Evolutionary conservation across 179 eudicot genomes (phyloP), one percentile per base, ranked within the genome.

Genomic region (Beta corolliflora): DNA sequence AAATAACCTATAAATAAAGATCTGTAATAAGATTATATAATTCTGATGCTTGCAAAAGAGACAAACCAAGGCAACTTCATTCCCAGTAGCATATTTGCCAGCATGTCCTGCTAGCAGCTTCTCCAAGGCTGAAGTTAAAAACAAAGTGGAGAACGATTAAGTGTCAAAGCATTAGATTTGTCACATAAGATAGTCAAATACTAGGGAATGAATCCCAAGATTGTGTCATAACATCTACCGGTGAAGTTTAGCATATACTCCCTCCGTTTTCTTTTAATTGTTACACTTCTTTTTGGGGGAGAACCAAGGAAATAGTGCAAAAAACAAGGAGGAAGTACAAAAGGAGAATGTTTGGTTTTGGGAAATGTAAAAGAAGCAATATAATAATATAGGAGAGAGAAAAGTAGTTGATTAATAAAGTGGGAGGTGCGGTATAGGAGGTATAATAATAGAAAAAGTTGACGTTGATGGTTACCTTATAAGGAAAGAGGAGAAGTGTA

Each of bases 71-170:
- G 75, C 92, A 82, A 91, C 91, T 89, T 96, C 97, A 88, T 94
- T 93, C 75, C 99, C 98, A 41, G 94, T 96, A 73, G 99, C 99
- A 89, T 91, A 96, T 82, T 86, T 94, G 77, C 98, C 97, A 84
- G 97, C 90, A 89, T 87, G 77, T 23, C 82, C 90, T 50, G 89
- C 76, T 58, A 95, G 75, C 45, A 95, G 87, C 84, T 91, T 89
- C 93, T 94, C 99, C 71, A 94, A 87, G n/a, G 98, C 98, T 96
- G 93, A 79, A 87, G 77, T 80, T 81, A 9, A 19, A 31, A 73
- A 48, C 36, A 67, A 53, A 41, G 50, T 36, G 19, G 23, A 65
- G 15, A 78, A n/a, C 25, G 60, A 72, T 48, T n/a, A 67, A 64
- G 56, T 52, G 65, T 59, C 65, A 75, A 5, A 5, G 8, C 50